These are phyloP conservation scores for Limnomonas spitsbergensis DNA, from an alignment of 139 green algal species.

Conservation along the genomic window DNA sequence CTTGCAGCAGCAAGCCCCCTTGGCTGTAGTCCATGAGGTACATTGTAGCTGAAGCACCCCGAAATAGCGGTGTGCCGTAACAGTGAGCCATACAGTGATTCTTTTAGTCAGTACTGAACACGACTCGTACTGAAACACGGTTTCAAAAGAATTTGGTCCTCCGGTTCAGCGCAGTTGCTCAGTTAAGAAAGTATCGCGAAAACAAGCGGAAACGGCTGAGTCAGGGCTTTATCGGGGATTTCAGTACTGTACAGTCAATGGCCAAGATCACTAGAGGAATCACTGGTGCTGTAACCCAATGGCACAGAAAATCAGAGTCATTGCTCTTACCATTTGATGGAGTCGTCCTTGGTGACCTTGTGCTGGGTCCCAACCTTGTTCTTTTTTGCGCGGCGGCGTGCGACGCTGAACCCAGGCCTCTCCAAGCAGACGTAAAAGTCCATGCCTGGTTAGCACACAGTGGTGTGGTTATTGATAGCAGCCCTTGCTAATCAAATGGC, in stretches of 20 bases:
- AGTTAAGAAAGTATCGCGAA: not conserved
- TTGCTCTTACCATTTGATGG: conserved; percentile 97
- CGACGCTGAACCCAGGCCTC: conserved; percentile 91
- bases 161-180: too few relatives aligned
- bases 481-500: too few relatives aligned
- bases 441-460: conserved; percentile 79
- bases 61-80: too few relatives aligned
- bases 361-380: conserved; percentile 81
- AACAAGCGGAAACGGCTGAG: not conserved
- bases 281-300: not conserved
- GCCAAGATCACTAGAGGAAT: too few relatives aligned
- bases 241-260: not conserved
- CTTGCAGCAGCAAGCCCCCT: too few relatives aligned
- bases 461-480: not conserved
- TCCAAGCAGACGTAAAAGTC: conserved; percentile 99
- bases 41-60: too few relatives aligned
- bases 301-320: too few relatives aligned
- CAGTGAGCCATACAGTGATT: too few relatives aligned
- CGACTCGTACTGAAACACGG: too few relatives aligned
- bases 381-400: conserved; percentile 63
- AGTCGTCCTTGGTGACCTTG: conserved; percentile 94
- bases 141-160: too few relatives aligned
- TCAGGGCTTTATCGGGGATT: not conserved
- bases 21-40: too few relatives aligned
- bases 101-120: too few relatives aligned